Evolutionary conservation across 768 basidiomycete species (phyloP).

Genomic region (Leccinum olivaceopallidum): DNA sequence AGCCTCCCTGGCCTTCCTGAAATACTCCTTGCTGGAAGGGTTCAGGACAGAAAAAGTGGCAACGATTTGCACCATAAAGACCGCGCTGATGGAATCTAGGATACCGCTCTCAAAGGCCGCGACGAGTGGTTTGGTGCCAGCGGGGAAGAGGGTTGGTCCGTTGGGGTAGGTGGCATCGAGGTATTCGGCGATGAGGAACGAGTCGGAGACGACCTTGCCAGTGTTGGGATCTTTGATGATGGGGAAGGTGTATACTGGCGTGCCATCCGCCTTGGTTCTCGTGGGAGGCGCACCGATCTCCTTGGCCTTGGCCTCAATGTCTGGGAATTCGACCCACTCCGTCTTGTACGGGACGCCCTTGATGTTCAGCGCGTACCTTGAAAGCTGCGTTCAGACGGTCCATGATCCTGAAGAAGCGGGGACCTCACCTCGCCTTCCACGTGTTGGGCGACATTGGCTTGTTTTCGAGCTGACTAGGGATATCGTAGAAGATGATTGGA

Average conservation of each 20-base stretch:
- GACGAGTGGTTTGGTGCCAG: too few species aligned
- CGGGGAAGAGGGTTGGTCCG: too few species aligned
- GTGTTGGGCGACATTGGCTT: constrained; percentile 51
- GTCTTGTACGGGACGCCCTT: constrained; percentile 44
- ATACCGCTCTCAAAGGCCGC: constrained; percentile 1
- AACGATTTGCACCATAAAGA: constrained; percentile 19
- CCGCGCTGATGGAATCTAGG: constrained; percentile 6
- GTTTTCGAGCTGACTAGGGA: constrained; percentile 34
- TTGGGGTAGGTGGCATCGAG: constrained; percentile 40
- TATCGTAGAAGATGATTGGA: constrained; percentile 46
- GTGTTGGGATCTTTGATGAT: constrained; percentile 42
- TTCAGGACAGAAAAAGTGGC: constrained; percentile 20
- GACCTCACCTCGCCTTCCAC: constrained; percentile 43
- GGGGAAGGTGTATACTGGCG: constrained; percentile 40
- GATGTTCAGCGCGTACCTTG: constrained; percentile 40
- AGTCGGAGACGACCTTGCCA: constrained; percentile 15
- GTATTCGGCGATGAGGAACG: constrained; percentile 43
- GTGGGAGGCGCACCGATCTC: constrained; percentile 36
- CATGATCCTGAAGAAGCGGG: background rate
- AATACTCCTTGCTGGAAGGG: constrained; percentile 33
- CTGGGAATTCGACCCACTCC: constrained; percentile 44
- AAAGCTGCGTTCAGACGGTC: background rate
- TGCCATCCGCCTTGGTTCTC: constrained; percentile 31
- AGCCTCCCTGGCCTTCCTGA: constrained; percentile 35
- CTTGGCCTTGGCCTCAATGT: constrained; percentile 38